Conservation (phyloP, 306 rosid genomes). For the Cotoneaster glaucophyllus region DNA sequence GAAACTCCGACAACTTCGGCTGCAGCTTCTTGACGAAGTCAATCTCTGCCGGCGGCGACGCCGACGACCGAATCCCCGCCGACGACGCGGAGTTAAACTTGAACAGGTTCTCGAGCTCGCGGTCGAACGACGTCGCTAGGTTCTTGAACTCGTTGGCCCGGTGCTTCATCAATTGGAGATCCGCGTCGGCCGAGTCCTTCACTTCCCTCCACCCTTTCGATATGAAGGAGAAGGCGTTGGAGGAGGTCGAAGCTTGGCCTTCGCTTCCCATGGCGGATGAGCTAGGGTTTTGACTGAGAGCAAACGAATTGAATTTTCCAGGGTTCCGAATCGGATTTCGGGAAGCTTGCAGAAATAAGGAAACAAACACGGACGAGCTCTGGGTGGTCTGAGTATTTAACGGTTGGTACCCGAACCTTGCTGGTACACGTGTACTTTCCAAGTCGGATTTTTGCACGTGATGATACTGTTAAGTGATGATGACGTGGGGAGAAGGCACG, state of each 20-base stretch:
- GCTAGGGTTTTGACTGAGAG: constrained; percentile 2
- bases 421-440: constrained; percentile 20
- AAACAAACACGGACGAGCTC: too few species aligned
- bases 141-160: constrained; percentile 89
- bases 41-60: constrained; percentile 58
- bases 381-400: constrained; percentile 6
- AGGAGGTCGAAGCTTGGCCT: constrained; percentile 40
- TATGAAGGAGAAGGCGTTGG: constrained; percentile 72
- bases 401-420: constrained; percentile 21
- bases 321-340: background rate
- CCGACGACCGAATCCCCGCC: constrained; percentile 39
- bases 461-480: constrained; percentile 4
- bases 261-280: constrained; percentile 41
- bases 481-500: background rate
- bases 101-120: constrained; percentile 83
- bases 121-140: constrained; percentile 82
- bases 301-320: background rate
- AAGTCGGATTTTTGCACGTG: constrained; percentile 22
- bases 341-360: background rate
- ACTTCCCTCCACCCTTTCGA: constrained; percentile 94
- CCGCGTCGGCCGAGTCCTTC: constrained; percentile 93
- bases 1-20: constrained; percentile 77
- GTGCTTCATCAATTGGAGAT: constrained; percentile 72
- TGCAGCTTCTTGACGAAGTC: constrained; percentile 79
- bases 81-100: constrained; percentile 50